Evolutionary conservation across 2,329 filamentous ascomycete species (phyloP).

Genomic region (Botrytis deweyae): DNA sequence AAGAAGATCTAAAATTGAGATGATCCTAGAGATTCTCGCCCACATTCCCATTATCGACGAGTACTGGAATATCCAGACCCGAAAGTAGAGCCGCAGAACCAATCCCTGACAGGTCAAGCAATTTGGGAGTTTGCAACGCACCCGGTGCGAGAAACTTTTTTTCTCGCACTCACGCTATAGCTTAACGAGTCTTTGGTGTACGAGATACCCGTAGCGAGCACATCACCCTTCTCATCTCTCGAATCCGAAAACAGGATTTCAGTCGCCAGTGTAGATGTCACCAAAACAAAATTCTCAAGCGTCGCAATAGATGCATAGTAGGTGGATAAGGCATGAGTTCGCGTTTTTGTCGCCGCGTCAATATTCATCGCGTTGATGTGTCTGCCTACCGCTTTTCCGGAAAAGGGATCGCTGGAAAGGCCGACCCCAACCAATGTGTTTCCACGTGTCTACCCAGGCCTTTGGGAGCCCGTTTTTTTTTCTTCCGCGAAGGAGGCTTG

Average conservation of each 20-base stretch:
- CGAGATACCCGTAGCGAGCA: neutral
- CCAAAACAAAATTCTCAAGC: neutral
- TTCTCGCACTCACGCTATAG: constrained; percentile 37
- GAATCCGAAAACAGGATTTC: neutral
- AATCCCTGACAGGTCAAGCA: constrained; percentile 41
- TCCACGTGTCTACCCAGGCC: neutral
- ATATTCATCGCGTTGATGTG: neutral
- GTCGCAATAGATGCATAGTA: neutral
- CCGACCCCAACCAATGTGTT: neutral
- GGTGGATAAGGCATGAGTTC: neutral
- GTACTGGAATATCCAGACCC: constrained; percentile 25
- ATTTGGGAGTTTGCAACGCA: constrained; percentile 34
- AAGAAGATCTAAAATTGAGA: neutral
- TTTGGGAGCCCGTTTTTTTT: neutral
- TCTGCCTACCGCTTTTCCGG: neutral
- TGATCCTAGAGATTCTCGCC: constrained; percentile 33
- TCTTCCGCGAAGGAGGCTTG: neutral
- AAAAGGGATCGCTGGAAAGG: neutral
- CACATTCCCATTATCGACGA: constrained; percentile 30
- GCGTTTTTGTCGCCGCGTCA: neutral
- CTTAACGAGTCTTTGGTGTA: constrained; percentile 28
- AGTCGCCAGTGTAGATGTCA: neutral
- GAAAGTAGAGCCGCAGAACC: constrained; percentile 29
- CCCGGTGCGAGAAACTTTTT: constrained; percentile 37
- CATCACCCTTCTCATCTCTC: neutral